Conservation (phyloP, 352 stramenopile genomes). For the Albugo candida region DNA sequence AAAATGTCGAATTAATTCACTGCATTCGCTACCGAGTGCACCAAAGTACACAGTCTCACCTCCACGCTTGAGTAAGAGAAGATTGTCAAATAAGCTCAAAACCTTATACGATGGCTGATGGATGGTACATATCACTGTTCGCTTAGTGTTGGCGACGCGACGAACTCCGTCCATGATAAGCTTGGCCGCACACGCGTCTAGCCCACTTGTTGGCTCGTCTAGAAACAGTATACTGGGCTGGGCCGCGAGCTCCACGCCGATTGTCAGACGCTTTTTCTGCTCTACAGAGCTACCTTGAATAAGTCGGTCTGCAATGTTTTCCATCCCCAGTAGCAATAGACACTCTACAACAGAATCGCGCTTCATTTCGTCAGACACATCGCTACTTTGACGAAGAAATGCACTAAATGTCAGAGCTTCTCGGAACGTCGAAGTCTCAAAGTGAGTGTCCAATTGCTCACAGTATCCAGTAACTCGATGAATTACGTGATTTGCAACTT, state of each 20-base stretch:
- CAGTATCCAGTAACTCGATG: conserved; percentile 20
- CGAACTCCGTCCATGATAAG: conserved; percentile 19
- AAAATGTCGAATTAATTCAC: conserved; percentile 36
- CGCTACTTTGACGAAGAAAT: conserved; percentile 2
- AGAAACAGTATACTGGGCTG: conserved; percentile 61
- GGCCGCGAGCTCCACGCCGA: conserved; percentile 75
- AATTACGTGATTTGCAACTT: conserved; percentile 22
- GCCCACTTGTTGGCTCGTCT: conserved; percentile 31
- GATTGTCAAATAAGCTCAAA: conserved; percentile 66
- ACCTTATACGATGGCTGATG: conserved; percentile 74
- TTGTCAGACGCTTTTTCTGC: conserved; percentile 26
- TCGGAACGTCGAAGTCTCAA: background rate
- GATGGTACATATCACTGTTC: conserved; percentile 80
- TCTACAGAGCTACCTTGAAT: conserved; percentile 19
- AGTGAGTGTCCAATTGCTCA: background rate
- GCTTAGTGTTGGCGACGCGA: conserved; percentile 32
- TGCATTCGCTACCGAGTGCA: conserved; percentile 29
- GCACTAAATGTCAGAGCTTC: conserved; percentile 1
- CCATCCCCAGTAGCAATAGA: conserved; percentile 27
- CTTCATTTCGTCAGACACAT: conserved; percentile 17
- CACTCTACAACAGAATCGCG: conserved; percentile 29
- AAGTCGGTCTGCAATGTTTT: conserved; percentile 15
- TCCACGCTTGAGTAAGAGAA: conserved; percentile 74
- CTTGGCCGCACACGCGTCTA: conserved; percentile 24
- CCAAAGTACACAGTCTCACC: conserved; percentile 67